Evolutionary conservation across 345 rosid genomes (phyloP), one percentile per base, ranked within the genome.

Genomic region (Boechera retrofracta): DNA sequence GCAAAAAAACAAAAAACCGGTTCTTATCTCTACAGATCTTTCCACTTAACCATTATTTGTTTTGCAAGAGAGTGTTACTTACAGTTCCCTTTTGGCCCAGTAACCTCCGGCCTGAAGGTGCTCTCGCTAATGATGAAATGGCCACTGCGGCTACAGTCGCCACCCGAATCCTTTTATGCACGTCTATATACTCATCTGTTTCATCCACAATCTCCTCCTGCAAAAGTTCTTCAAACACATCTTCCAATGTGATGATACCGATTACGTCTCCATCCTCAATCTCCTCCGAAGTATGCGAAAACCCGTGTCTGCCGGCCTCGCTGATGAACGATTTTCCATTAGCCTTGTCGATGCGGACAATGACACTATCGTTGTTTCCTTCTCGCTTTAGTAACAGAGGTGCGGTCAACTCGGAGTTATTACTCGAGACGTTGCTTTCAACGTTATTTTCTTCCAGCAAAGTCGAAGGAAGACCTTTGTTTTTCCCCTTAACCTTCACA

Each of bases 201-300:
- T 94, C 98, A 77, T 94, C 98, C 73, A 94, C 97, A 80, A 94
- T 94, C 88, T 94, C 98, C 75, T 94, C 98, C 90, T 94, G 89
- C 74, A 60, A 76, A 61, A 94, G 93, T 80, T 94, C 98, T 87
- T 94, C 98, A 63, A 94, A 94, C 66, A 94, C 98, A 82, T 94
- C 98, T 87, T 94, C 98, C 18, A 94, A 79, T 38, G 98, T 94
- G 82, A 94, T 94, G 77, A 94, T 90, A 57, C 98, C 98, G 64
- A 92, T 83, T 32, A 92, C 95, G 78, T 94, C 98, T 32, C 98
- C 98, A 49, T 92, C 94, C 73, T 94, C 97, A 58, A 89, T 87
- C 82, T 90, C 98, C 64, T 89, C 97, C 6, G 91, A 79, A 2
- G 69, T 66, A 56, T 76, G 85, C 57, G 83, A 38, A 81, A 86